phyloP scores from a whole-genome alignment of 129 eudicot species.

The Helichrysum umbraculigerum region DNA sequence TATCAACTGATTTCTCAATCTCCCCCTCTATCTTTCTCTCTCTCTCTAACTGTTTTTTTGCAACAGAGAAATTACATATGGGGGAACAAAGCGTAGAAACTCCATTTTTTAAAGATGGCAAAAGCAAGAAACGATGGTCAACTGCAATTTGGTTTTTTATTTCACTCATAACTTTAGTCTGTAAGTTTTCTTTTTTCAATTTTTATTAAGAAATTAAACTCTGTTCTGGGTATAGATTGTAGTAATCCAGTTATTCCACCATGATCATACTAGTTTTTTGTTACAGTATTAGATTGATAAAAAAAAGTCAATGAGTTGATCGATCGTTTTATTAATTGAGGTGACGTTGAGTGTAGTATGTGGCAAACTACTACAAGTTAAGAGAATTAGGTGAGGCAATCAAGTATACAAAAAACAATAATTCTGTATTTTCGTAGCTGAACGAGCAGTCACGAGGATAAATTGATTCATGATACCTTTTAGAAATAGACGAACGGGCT shows the following conservation, averaged over 20 bases:
- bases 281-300: not conserved
- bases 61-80: not conserved
- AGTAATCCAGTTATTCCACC: not conserved
- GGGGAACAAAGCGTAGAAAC: not conserved
- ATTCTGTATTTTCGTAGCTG: no score
- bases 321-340: not conserved
- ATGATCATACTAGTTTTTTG: not conserved
- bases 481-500: no score
- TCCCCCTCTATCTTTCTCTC: not conserved
- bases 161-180: not conserved
- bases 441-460: no score
- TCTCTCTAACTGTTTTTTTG: not conserved
- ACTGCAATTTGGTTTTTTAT: not conserved
- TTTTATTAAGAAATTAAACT: not conserved
- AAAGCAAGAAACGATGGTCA: not conserved
- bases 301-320: not conserved
- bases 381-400: no score
- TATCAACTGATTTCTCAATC: not conserved
- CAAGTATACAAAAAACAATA: no score
- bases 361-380: not conserved
- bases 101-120: conserved; percentile 5
- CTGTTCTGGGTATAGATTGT: not conserved
- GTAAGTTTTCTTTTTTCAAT: not conserved
- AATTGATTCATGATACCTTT: no score
- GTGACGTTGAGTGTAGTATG: not conserved